These are phyloP conservation scores for Exsudoporus frostii DNA, from an alignment of 768 basidiomycete genomes.

Conservation along the genomic window DNA sequence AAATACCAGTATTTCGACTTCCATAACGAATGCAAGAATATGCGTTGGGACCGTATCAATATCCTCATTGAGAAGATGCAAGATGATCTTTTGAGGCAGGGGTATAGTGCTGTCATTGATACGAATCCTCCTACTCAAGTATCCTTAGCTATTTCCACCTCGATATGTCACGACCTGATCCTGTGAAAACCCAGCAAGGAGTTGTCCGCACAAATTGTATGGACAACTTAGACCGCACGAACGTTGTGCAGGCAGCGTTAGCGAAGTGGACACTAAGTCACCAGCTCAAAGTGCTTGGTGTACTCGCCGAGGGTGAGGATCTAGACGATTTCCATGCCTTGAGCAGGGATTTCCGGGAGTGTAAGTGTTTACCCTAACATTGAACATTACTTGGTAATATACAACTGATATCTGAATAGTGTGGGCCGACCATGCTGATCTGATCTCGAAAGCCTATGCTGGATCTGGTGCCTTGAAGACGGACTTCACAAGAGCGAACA, in stretches of 20 bases:
- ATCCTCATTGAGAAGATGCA: slow-evolving; percentile 74
- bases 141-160: slow-evolving; percentile 72
- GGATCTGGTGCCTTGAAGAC: slow-evolving; percentile 96
- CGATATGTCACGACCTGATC: slow-evolving; percentile 43
- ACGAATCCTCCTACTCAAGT: slow-evolving; percentile 3
- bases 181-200: slow-evolving; percentile 65
- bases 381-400: not conserved
- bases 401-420: slow-evolving; percentile 46
- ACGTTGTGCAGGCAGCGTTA: slow-evolving; percentile 90
- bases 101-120: slow-evolving; percentile 39
- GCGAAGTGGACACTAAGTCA: slow-evolving; percentile 80
- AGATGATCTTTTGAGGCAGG: slow-evolving; percentile 64
- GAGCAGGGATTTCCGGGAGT: slow-evolving; percentile 80
- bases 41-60: slow-evolving; percentile 93
- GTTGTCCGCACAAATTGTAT: slow-evolving; percentile 94
- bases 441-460: slow-evolving; percentile 85
- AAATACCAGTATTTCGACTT: slow-evolving; percentile 97
- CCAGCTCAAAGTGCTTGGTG: slow-evolving; percentile 71
- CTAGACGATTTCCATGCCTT: slow-evolving; percentile 82
- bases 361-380: slow-evolving; percentile 44
- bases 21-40: slow-evolving; percentile 89
- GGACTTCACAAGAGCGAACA: slow-evolving; percentile 93
- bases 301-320: slow-evolving; percentile 65
- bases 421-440: slow-evolving; percentile 97
- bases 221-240: slow-evolving; percentile 96